Conservation (phyloP, 2,329 filamentous ascomycete genomes). For the Aspergillus clavatus region DNA sequence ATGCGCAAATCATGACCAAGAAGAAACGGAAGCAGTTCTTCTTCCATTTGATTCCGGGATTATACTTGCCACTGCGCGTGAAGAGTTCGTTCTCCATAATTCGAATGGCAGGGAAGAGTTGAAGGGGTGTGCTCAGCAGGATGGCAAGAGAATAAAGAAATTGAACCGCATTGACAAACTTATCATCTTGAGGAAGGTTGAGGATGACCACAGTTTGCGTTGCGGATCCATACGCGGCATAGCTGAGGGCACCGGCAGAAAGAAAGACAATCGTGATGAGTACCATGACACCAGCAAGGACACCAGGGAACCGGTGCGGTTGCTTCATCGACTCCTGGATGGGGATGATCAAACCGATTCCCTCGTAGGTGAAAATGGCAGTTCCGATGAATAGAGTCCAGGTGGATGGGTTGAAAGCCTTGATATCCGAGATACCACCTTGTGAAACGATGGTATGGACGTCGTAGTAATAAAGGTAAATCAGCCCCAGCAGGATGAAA, state of each 20-base stretch:
- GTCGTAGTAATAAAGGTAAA: constrained; percentile 96
- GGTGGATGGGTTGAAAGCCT: constrained; percentile 80
- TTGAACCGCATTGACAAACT: constrained; percentile 91
- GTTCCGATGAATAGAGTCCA: constrained; percentile 99
- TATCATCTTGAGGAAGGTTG: constrained; percentile 93
- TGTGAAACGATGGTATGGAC: constrained; percentile 72
- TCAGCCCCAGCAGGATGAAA: constrained; percentile 86
- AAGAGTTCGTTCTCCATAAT: constrained; percentile 95
- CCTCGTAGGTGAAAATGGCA: constrained; percentile 98
- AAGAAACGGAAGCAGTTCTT: constrained; percentile 97
- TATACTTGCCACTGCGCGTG: constrained; percentile 92
- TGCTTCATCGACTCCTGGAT: constrained; percentile 97
- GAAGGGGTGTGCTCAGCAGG: constrained; percentile 85
- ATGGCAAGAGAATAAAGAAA: constrained; percentile 99
- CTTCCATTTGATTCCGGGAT: constrained; percentile 98
- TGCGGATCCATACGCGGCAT: constrained; percentile 89
- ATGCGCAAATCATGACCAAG: constrained; percentile 78
- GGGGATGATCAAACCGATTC: constrained; percentile 93
- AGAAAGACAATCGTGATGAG: constrained; percentile 89
- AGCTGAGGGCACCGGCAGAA: constrained; percentile 86
- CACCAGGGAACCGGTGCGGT: constrained; percentile 81
- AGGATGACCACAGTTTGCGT: constrained; percentile 96
- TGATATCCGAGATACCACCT: constrained; percentile 75
- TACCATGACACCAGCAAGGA: constrained; percentile 87
- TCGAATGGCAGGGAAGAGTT: constrained; percentile 95